These are phyloP conservation scores for Hirschioporus abietinus DNA, from an alignment of 768 basidiomycete species.

Conservation along the genomic window DNA sequence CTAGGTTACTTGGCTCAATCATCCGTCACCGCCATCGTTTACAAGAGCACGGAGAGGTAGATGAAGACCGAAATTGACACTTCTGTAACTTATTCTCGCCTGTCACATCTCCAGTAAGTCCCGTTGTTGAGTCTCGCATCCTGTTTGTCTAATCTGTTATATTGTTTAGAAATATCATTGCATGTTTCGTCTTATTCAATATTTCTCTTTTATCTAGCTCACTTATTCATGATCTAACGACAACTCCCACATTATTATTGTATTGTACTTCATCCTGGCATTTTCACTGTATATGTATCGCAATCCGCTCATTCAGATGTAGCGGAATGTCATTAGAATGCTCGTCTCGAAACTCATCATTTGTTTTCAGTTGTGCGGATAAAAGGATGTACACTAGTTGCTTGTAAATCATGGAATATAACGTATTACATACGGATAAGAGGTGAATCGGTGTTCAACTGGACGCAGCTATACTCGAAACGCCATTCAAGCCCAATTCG, in stretches of 20 bases:
- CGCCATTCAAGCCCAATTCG: slow-evolving; percentile 12
- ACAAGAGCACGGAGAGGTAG: background rate
- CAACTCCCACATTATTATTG: background rate
- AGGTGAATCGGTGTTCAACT: background rate
- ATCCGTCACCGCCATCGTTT: slow-evolving; percentile 41
- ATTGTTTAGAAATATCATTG: background rate
- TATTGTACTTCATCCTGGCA: background rate
- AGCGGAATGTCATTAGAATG: background rate
- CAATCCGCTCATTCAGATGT: background rate
- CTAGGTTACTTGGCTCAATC: slow-evolving; percentile 57
- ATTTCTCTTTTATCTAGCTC: background rate
- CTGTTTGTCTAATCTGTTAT: background rate
- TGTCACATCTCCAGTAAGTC: background rate
- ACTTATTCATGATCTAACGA: background rate
- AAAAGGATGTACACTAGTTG: background rate
- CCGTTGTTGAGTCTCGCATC: background rate
- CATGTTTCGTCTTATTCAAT: too few relatives aligned
- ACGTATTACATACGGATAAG: background rate
- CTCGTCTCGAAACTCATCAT: background rate
- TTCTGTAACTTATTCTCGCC: background rate
- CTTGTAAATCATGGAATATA: background rate
- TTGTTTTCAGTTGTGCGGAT: background rate
- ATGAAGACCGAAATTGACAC: background rate
- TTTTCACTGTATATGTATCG: background rate
- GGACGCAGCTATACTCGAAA: background rate